A percentile compares a stretch with the other conserved stretches of the same genome.
Conservation (phyloP, 768 basidiomycete genomes). For the Amanita jacksonii region DNA sequence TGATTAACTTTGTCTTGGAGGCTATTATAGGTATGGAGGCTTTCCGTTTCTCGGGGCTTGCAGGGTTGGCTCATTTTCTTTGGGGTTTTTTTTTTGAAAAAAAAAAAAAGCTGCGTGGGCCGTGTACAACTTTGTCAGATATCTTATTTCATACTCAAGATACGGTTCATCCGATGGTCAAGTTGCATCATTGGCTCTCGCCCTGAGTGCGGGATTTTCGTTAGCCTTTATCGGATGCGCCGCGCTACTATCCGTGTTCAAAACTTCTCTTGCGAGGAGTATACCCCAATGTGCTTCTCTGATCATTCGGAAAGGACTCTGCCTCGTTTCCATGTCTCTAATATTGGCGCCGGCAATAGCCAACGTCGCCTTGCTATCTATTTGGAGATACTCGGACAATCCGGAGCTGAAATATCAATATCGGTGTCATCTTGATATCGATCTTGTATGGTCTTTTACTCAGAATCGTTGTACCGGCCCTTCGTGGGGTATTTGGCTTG, state of each 20-base stretch:
- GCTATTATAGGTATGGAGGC: slow-evolving; percentile 25
- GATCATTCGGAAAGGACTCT: slow-evolving; percentile 22
- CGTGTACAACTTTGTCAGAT: slow-evolving; percentile 52
- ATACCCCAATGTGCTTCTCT: slow-evolving; percentile 23
- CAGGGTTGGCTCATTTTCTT: too few species aligned
- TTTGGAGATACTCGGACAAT: slow-evolving; percentile 38
- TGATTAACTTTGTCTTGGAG: slow-evolving; percentile 17
- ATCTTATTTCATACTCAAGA: slow-evolving; percentile 47
- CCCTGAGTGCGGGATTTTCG: slow-evolving; percentile 33
- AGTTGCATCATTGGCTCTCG: slow-evolving; percentile 36
- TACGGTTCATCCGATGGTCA: slow-evolving; percentile 34
- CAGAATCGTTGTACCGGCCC: slow-evolving; percentile 20
- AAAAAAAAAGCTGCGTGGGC: slow-evolving; percentile 42
- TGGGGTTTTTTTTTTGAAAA: too few species aligned
- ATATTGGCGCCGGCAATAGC: slow-evolving; percentile 42
- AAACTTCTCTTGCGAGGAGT: slow-evolving; percentile 23
- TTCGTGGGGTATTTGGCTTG: slow-evolving; percentile 46
- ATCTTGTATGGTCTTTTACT: slow-evolving; percentile 52
- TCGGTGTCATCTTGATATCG: slow-evolving; percentile 58
- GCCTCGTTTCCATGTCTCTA: slow-evolving; percentile 33
- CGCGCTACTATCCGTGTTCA: slow-evolving; percentile 29
- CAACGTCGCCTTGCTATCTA: slow-evolving; percentile 45
- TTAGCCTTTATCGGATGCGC: slow-evolving; percentile 30
- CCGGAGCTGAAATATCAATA: slow-evolving; percentile 25
- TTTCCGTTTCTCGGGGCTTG: too few species aligned